Evolutionary conservation across 2,329 filamentous ascomycete species (phyloP), one percentile per base, ranked within the genome.

Genomic region (Sclerotinia borealis): DNA sequence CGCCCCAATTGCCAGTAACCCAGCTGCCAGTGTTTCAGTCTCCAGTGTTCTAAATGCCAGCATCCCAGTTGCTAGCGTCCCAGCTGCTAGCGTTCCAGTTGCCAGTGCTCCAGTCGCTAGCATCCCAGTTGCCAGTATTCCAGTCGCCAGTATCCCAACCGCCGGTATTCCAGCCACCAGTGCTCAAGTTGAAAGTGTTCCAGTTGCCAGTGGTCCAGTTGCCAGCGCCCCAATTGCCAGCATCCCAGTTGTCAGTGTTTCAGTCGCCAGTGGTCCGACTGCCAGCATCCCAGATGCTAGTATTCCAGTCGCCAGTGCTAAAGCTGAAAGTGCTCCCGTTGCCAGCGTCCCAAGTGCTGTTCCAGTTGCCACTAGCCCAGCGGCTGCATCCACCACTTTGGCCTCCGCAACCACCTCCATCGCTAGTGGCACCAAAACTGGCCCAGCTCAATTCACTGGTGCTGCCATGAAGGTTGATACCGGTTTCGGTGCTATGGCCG

Each of bases 401-500:
- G n/a, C 34, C 13, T 39, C 60, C 17, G n/a, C 59, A 43, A 31
- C 59, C 25, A 22, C 36, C 54, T 36, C 43, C 25, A 22, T 59
- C 54, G 50, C 29, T n/a, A 56, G 55, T 22, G 22, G 65, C 25
- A 62, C 63, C 41, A 49, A 59, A 47, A 58, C 65, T 17, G 45
- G 29, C 10, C 64, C 67, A 41, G 34, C 66, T 31, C 64, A 70
- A 43, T 63, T 69, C 43, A 64, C 63, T 59, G 66, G 63, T 61
- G 63, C 64, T 43, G 70, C 64, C 50, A 64, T 59, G 22, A 65
- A 67, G 63, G 37, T 66, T 37, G 65, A 67, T 36, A 49, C 67
- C 50, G 67, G 69, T 29, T 56, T 71, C 48, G 68, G 68, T 61
- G 70, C 66, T 58, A 25, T 70, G 31, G 68, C 58, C 25, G 50